These are phyloP conservation scores for Eragrostis nindensis DNA, from an alignment of 176 grass and related monocot species.

Conservation along the genomic window DNA sequence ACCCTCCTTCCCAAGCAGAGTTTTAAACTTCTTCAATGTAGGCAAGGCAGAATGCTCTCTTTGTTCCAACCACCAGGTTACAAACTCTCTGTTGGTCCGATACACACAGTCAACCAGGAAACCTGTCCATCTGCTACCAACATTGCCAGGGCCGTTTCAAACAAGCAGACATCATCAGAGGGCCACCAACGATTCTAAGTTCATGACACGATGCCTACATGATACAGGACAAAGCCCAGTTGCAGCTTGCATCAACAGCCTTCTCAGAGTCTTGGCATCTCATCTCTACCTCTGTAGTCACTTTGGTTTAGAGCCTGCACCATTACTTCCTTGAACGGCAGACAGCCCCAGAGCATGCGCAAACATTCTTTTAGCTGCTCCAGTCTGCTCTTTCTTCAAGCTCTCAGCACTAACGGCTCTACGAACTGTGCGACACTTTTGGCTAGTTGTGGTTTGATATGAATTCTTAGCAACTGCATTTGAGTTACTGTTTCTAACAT, in stretches of 20 bases:
- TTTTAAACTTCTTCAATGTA: background rate
- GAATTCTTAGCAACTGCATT: slow-evolving; percentile 11
- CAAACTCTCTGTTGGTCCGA: background rate
- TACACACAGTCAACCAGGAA: background rate
- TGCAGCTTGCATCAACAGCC: background rate
- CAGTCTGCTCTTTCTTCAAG: slow-evolving; percentile 81
- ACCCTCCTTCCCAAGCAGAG: too few relatives aligned
- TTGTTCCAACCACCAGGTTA: slow-evolving; percentile 5
- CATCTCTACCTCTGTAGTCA: slow-evolving; percentile 28
- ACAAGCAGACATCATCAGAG: background rate
- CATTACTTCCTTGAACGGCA: slow-evolving; percentile 40
- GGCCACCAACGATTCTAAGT: background rate
- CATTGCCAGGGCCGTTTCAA: background rate
- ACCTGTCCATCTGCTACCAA: background rate
- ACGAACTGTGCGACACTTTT: slow-evolving; percentile 26
- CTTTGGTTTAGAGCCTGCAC: slow-evolving; percentile 32
- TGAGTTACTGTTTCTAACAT: slow-evolving; percentile 9
- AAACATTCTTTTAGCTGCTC: slow-evolving; percentile 92
- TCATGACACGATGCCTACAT: background rate
- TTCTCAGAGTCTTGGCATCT: slow-evolving; percentile 1
- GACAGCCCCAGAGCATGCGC: slow-evolving; percentile 69
- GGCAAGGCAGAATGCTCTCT: background rate
- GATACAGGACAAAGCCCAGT: background rate
- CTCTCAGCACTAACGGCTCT: slow-evolving; percentile 46
- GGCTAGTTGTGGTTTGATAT: background rate